A percentile compares a stretch with the other conserved stretches of the same genome.
Conservation (phyloP, 108 stramenopile genomes). For the Fistulifera solaris region DNA sequence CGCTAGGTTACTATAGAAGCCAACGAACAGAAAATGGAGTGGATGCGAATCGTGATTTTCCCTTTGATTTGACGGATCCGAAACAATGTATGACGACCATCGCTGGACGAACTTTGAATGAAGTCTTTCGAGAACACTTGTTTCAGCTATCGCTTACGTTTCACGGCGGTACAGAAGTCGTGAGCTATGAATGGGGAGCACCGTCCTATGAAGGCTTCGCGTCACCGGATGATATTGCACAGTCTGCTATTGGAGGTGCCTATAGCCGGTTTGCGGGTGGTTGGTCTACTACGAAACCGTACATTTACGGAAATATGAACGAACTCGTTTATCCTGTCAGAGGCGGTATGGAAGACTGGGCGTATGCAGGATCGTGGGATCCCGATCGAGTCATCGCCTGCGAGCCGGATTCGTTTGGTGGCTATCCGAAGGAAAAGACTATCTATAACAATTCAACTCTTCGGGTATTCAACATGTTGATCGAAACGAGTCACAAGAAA, state of each 20-base stretch:
- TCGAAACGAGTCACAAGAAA: constrained; percentile 80
- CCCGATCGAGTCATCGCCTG: constrained; percentile 49
- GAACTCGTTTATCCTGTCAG: constrained; percentile 85
- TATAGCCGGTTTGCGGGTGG: constrained; percentile 40
- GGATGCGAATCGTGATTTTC: constrained; percentile 54
- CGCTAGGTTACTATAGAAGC: constrained; percentile 58
- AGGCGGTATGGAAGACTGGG: constrained; percentile 89
- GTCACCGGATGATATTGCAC: constrained; percentile 49
- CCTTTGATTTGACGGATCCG: constrained; percentile 36
- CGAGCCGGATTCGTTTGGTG: constrained; percentile 57
- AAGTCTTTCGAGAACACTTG: constrained; percentile 82
- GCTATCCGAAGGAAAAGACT: constrained; percentile 55
- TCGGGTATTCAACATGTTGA: constrained; percentile 83
- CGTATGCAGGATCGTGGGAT: constrained; percentile 90
- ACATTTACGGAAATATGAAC: constrained; percentile 66
- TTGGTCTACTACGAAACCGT: constrained; percentile 23
- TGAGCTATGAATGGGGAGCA: constrained; percentile 92
- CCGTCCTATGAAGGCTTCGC: constrained; percentile 8
- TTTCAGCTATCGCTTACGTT: constrained; percentile 91
- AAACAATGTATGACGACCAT: constrained; percentile 83
- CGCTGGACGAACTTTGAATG: constrained; percentile 84
- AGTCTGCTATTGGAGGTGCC: constrained; percentile 24
- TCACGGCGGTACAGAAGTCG: constrained; percentile 82
- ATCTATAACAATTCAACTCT: constrained; percentile 70
- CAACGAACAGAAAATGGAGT: constrained; percentile 23